These are phyloP conservation scores for Apophysomyces ossiformis DNA, from an alignment of 371 early-diverging fungal species.

Conservation along the genomic window DNA sequence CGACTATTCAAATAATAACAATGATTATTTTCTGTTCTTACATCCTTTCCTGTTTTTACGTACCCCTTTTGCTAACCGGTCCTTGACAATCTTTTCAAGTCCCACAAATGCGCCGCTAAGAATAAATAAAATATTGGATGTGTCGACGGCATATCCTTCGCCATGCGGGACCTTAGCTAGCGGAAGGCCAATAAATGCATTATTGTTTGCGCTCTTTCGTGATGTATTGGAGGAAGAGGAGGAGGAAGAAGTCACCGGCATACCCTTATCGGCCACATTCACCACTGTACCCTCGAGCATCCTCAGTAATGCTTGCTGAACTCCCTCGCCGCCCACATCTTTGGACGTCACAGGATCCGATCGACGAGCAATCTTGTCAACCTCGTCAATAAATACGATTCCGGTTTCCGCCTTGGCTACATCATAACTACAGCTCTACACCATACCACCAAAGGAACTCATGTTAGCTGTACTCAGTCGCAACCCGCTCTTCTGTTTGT, in stretches of 20 bases:
- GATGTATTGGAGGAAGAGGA: background rate
- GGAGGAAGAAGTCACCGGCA: conserved; percentile 22
- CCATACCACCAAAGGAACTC: background rate
- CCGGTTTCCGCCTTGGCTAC: conserved; percentile 87
- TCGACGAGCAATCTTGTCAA: conserved; percentile 86
- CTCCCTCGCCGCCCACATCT: conserved; percentile 94
- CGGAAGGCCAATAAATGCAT: conserved; percentile 11
- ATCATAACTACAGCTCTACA: conserved; percentile 82
- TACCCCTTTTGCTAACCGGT: conserved; percentile 68
- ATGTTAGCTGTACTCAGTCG: background rate
- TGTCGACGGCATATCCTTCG: conserved; percentile 79
- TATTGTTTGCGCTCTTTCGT: conserved; percentile 33
- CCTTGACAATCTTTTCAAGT: conserved; percentile 73
- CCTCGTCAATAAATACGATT: conserved; percentile 93
- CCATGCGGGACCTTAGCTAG: conserved; percentile 35
- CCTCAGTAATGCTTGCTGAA: conserved; percentile 81
- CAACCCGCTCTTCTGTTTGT: background rate
- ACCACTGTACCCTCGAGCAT: conserved; percentile 86
- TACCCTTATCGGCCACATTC: conserved; percentile 74
- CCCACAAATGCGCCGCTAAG: conserved; percentile 86
- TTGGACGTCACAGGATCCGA: conserved; percentile 79
- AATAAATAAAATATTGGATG: conserved; percentile 84
- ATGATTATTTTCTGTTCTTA: background rate
- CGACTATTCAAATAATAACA: conserved; percentile 29
- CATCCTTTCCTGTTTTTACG: background rate